Evolutionary conservation across 2,329 filamentous ascomycete species (phyloP).

Genomic region (Lasiodiplodia theobromae): DNA sequence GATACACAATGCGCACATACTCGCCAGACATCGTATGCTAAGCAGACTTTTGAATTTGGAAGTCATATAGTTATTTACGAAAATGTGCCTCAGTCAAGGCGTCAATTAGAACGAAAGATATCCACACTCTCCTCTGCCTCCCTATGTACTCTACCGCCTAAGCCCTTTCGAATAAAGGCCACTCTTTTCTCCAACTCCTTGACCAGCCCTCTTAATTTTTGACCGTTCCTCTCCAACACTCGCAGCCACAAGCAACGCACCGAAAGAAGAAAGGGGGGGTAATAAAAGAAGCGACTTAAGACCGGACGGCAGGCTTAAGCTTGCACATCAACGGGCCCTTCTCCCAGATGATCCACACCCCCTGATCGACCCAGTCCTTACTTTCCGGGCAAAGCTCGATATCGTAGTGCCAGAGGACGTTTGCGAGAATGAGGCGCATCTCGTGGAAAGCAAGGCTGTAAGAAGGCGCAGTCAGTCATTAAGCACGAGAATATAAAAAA

Average conservation of each 20-base stretch:
- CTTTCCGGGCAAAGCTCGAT: slow-evolving; percentile 45
- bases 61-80: not conserved
- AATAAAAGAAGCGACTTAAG: not conserved
- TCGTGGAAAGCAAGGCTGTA: slow-evolving; percentile 50
- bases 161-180: too few relatives aligned
- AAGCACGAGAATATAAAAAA: not conserved
- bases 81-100: too few relatives aligned
- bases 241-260: too few relatives aligned
- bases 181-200: too few relatives aligned
- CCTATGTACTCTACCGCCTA: too few relatives aligned
- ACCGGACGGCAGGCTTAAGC: slow-evolving; percentile 32
- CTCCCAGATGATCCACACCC: slow-evolving; percentile 47
- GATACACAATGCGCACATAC: too few relatives aligned
- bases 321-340: slow-evolving; percentile 45
- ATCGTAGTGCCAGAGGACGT: slow-evolving; percentile 49
- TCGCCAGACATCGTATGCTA: too few relatives aligned
- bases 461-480: not conserved
- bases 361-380: slow-evolving; percentile 42
- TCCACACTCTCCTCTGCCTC: too few relatives aligned
- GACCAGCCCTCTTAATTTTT: too few relatives aligned
- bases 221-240: too few relatives aligned
- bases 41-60: not conserved
- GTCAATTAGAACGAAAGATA: too few relatives aligned
- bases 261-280: too few relatives aligned
- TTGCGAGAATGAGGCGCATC: slow-evolving; percentile 51